phyloP scores from a whole-genome alignment of 352 stramenopile genomes.

The Phytophthora sansomeana region DNA sequence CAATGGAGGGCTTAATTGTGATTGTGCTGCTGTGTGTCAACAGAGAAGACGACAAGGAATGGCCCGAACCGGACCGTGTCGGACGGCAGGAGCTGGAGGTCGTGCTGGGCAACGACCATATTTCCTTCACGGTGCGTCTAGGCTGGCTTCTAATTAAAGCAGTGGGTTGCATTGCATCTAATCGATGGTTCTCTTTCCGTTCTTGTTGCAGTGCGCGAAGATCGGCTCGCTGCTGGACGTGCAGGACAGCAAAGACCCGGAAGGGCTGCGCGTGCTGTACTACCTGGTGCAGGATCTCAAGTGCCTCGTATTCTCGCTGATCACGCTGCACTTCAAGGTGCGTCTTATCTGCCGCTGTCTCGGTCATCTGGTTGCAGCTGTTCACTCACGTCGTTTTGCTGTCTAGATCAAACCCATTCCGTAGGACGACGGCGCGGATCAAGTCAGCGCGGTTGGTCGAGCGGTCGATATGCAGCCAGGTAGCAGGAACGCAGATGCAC shows the following conservation, averaged over 20 bases:
- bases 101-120: slow-evolving; percentile 95
- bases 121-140: slow-evolving; percentile 94
- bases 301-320: slow-evolving; percentile 96
- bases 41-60: slow-evolving; percentile 96
- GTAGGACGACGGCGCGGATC: slow-evolving; percentile 42
- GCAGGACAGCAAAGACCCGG: slow-evolving; percentile 95
- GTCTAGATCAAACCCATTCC: slow-evolving; percentile 94
- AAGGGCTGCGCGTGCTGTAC: slow-evolving; percentile 95
- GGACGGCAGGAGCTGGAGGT: slow-evolving; percentile 97
- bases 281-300: slow-evolving; percentile 98
- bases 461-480: slow-evolving; percentile 11
- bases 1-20: slow-evolving; percentile 5
- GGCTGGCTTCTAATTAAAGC: neutral
- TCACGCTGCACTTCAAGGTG: slow-evolving; percentile 97
- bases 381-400: slow-evolving; percentile 24
- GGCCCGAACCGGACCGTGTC: slow-evolving; percentile 93
- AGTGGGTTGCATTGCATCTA: neutral
- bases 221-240: slow-evolving; percentile 96
- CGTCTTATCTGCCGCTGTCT: slow-evolving; percentile 13
- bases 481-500: neutral
- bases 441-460: slow-evolving; percentile 16
- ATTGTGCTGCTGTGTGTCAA: slow-evolving; percentile 9
- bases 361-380: slow-evolving; percentile 11
- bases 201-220: slow-evolving; percentile 88
- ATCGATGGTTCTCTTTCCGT: neutral